Percentiles rank a stretch among this genome's conserved stretches.
Conservation (phyloP, 2,329 filamentous ascomycete species). For the Aspergillus sojae region DNA sequence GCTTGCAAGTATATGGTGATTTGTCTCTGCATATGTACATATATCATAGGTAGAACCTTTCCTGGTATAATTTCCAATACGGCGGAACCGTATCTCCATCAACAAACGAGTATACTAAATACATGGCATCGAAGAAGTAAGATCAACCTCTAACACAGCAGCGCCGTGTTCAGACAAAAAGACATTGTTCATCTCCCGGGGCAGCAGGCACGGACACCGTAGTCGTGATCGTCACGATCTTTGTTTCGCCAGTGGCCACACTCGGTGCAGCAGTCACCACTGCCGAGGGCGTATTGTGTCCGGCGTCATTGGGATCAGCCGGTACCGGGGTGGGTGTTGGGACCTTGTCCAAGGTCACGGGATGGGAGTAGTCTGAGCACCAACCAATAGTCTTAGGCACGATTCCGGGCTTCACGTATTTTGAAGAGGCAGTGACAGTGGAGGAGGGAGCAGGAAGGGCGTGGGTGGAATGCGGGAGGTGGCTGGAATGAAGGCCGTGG, state of each 20-base stretch:
- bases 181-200: background rate
- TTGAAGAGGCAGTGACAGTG: constrained; percentile 14
- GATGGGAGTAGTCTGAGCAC: constrained; percentile 29
- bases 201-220: background rate
- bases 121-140: background rate
- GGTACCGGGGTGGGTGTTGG: constrained; percentile 11
- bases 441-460: constrained; percentile 17
- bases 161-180: background rate
- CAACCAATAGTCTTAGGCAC: constrained; percentile 32
- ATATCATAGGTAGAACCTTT: too few species aligned
- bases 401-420: constrained; percentile 24
- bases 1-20: too few species aligned
- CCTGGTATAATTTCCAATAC: background rate
- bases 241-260: background rate
- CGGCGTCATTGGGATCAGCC: background rate
- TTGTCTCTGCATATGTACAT: too few species aligned
- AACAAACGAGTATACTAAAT: background rate
- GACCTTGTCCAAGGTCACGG: constrained; percentile 25
- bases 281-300: background rate
- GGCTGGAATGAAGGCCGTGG: background rate
- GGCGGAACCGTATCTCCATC: background rate
- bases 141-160: background rate
- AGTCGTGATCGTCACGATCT: background rate
- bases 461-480: constrained; percentile 9
- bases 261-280: background rate